Evolutionary conservation across 352 stramenopile genomes (phyloP).

Genomic region (Globisporangium okanoganense): DNA sequence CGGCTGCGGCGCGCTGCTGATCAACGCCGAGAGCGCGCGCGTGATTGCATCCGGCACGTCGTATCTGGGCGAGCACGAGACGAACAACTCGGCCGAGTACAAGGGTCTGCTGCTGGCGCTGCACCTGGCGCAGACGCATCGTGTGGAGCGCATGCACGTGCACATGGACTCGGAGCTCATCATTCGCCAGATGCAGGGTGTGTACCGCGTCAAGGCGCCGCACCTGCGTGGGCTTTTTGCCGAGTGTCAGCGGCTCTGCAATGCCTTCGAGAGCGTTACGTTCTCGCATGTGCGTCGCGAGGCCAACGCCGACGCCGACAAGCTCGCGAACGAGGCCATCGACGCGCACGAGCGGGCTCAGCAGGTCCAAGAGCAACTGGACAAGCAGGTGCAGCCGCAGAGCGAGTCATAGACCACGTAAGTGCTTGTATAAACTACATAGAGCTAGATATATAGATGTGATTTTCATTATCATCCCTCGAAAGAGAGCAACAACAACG

Average conservation of each 20-base stretch:
- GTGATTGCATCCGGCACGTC: conserved; percentile 38
- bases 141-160: conserved; percentile 34
- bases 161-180: conserved; percentile 82
- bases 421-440: background rate
- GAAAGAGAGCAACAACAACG: background rate
- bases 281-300: conserved; percentile 52
- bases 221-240: conserved; percentile 44
- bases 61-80: conserved; percentile 59
- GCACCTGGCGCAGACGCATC: conserved; percentile 38
- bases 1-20: conserved; percentile 57
- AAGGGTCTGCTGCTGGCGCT: conserved; percentile 58
- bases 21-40: conserved; percentile 29
- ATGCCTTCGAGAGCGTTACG: conserved; percentile 27
- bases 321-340: conserved; percentile 65
- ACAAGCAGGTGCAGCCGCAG: background rate
- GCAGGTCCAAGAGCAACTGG: background rate
- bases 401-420: conserved; percentile 5
- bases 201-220: conserved; percentile 66
- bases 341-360: conserved; percentile 27
- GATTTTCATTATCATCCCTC: background rate
- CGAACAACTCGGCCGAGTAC: conserved; percentile 78
- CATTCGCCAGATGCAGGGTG: conserved; percentile 67
- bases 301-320: conserved; percentile 50
- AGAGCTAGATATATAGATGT: background rate
- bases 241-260: conserved; percentile 34